Evolutionary conservation across 768 basidiomycete species (phyloP).

Genomic region (Hysterangium stoloniferum): DNA sequence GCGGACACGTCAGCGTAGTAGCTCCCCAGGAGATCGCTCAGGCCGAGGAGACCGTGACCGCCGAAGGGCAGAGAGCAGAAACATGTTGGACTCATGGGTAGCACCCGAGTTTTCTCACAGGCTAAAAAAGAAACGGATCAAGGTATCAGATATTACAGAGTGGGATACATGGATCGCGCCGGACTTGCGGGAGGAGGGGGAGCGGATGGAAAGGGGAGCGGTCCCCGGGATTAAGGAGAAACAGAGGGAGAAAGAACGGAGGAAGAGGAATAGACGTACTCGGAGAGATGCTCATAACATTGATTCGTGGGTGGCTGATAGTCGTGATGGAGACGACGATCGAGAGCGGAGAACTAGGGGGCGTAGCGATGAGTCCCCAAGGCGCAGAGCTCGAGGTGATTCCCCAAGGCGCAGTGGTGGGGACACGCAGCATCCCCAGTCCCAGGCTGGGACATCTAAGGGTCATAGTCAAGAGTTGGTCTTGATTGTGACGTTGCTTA

Average conservation of each 20-base stretch:
- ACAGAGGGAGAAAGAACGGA: neutral
- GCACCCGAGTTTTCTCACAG: neutral
- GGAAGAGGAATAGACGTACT: neutral
- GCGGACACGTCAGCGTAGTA: too few species aligned
- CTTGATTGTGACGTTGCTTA: too few species aligned
- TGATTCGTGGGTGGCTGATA: neutral
- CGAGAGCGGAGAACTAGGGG: too few species aligned
- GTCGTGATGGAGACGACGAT: too few species aligned
- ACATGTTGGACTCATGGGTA: conserved; percentile 1
- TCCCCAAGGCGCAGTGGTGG: too few species aligned
- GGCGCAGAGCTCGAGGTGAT: too few species aligned
- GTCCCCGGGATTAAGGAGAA: neutral
- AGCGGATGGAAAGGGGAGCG: neutral
- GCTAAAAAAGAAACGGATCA: neutral
- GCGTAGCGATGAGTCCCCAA: too few species aligned
- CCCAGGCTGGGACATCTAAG: too few species aligned
- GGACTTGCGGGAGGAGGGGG: neutral
- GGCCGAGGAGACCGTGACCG: too few species aligned
- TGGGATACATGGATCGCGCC: conserved; percentile 1
- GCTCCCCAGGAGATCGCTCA: too few species aligned
- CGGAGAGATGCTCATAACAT: neutral
- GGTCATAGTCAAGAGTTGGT: too few species aligned
- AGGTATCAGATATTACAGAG: neutral
- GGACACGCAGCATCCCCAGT: too few species aligned
- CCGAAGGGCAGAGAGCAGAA: neutral